Base-by-base conservation (phyloP, 148 eudicot genomes). In the Rhododendron vialii region DNA sequence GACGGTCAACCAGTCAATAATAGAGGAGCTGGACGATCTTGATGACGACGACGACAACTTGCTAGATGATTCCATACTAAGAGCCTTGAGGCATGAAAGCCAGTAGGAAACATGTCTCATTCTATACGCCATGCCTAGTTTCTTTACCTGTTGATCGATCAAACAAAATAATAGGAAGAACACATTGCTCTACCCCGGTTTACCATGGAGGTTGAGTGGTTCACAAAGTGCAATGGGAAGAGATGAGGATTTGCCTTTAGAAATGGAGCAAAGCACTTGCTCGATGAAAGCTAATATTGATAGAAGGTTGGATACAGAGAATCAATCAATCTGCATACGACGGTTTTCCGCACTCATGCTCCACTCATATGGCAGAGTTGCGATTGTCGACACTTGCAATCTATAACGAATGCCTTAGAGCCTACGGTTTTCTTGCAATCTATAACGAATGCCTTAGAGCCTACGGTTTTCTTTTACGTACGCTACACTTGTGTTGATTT, bases 11-110 rank as follows among this genome's bases (percentile, higher is more conserved):
- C 98, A 95, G 90, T 92, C 94, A 8, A 59, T 96, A 41, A 50
- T 92, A 55, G 90, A 93, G 87, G 95, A 93, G 38, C 85, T 96
- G 89, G 93, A 94, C 26, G 95, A 92, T 86, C 86, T 85, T 77
- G 93, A 94, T 83, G 98, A 96, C 2, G 95, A 95, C 77, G 95
- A 95, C 63, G 85, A 83, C 7, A 35, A 80, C 80, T 86, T 81
- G 15, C 74, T 83, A 67, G 91, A 92, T 84, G 90, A 93, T 87
- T 94, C 94, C 8, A 85, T 93, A 51, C 63, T 90, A 63, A 90
- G 90, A 35, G 94, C 95, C 51, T 78, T 91, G 89, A 92, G 83
- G 83, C 75, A 91, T 82, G 94, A 94, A 73, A 87, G 89, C 74
- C 87, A 84, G 80, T 93, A 91, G 86, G 50, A 82, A 50, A 65